Base-by-base conservation (phyloP, 345 rosid genomes). In the Populus simonii region DNA sequence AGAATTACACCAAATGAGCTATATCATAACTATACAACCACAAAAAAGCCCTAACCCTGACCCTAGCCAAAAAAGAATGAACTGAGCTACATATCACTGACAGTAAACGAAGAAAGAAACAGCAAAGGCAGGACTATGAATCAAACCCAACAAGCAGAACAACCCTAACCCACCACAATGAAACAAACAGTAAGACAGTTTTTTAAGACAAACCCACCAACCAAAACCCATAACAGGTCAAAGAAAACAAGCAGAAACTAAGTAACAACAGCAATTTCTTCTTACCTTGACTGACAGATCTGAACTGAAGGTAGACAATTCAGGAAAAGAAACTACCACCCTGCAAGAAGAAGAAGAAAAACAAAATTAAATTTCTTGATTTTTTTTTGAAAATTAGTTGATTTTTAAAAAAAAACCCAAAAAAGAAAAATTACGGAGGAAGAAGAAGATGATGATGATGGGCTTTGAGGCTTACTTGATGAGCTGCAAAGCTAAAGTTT, bases 391-490 rank as follows among this genome's bases (percentile, higher is more conserved):
- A 41, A 41, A 39, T 39, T 41, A 9, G 45, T 9, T 41, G 45
- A 41, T 2, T 10, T 41, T 0, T 2, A 10, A 41, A 41, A 41
- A 43, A 43, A 41, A 41, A 2, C 1, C 18, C 13, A 12, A n/a
- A 59, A 23, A 59, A 59, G 23, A 9, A 9, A n/a, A 59, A 20
- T 7, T 53, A 53, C 18, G 23, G 59, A 53, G 59, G 59, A 20
- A 2, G 65, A 59, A 53, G 59, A 20, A 6, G 59, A 53, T 53
- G 6, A 43, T 11, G 47, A 41, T 41, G 12, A 2, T 43, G 65
- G 65, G 65, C 65, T 59, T 59, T 59, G 65, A 59, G 65, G 65
- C 65, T 59, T 59, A 59, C 65, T 59, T 59, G 65, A 59, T 10
- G 65, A 59, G 65, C 65, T 23, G 65, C 65, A 25, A 12, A 23